A percentile compares a stretch with the other conserved stretches of the same genome.
phyloP scores from a whole-genome alignment of 2,329 filamentous ascomycete genomes.

The Paecilomyces niveus region DNA sequence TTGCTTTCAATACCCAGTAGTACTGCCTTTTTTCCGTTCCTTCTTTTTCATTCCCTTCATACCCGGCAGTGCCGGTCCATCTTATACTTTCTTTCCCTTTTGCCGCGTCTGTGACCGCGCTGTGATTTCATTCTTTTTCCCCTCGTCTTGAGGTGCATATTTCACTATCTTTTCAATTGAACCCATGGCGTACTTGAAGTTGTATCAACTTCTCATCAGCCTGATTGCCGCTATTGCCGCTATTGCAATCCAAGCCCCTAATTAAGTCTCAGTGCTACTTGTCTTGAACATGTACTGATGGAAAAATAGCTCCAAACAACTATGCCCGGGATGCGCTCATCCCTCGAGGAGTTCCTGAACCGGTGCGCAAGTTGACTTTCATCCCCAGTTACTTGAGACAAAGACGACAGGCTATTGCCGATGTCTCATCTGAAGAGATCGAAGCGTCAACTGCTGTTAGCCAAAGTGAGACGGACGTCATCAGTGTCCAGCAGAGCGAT shows the following conservation, averaged over 20 bases:
- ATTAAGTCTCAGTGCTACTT: background rate
- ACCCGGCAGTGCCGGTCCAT: background rate
- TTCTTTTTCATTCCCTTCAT: background rate
- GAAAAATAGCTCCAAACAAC: background rate
- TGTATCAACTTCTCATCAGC: background rate
- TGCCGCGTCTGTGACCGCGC: background rate
- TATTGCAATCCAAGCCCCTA: background rate
- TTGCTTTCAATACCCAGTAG: background rate
- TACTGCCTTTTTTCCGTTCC: background rate
- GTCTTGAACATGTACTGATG: background rate
- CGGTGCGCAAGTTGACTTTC: background rate
- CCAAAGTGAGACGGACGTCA: background rate
- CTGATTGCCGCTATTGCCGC: background rate
- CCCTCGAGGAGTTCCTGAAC: background rate
- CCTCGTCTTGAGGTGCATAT: background rate
- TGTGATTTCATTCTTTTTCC: background rate
- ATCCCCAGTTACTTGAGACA: background rate
- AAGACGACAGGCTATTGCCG: background rate
- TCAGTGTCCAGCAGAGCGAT: background rate
- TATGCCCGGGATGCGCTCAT: background rate
- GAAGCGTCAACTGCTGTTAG: background rate
- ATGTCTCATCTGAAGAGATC: background rate
- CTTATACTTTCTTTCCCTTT: background rate
- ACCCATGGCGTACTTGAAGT: background rate
- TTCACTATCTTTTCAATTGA: background rate